A percentile compares a stretch with the other conserved stretches of the same genome.
These are phyloP conservation scores for Sisymbrium altissimum DNA, from an alignment of 345 rosid species.

Conservation along the genomic window DNA sequence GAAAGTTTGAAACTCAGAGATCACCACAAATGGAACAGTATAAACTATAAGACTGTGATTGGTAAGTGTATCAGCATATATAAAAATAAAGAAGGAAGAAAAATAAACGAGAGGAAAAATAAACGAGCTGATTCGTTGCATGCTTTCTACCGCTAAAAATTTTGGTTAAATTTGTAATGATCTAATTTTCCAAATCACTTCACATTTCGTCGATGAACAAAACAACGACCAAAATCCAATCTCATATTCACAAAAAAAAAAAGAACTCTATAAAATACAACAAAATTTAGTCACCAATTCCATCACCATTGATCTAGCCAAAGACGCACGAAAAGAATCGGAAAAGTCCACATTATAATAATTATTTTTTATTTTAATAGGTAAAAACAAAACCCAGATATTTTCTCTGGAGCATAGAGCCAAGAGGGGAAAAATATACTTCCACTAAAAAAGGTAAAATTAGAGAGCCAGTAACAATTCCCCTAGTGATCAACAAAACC, in stretches of 20 bases:
- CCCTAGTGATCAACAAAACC: conserved; percentile 14
- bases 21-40: background rate
- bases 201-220: background rate
- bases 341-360: background rate
- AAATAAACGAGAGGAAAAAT: too few species aligned
- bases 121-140: background rate
- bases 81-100: too few species aligned
- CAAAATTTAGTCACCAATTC: background rate
- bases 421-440: background rate
- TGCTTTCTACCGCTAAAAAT: background rate
- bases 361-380: background rate
- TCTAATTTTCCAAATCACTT: background rate
- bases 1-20: background rate
- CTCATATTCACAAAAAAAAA: background rate
- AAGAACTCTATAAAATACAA: background rate
- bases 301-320: conserved; percentile 1
- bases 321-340: background rate
- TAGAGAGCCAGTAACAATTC: background rate
- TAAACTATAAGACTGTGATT: background rate
- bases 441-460: background rate
- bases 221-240: background rate
- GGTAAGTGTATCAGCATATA: too few species aligned
- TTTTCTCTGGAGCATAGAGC: background rate
- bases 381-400: conserved; percentile 1
- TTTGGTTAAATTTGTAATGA: too few species aligned